A percentile compares a stretch with the other conserved stretches of the same genome.
Evolutionary conservation across 371 early-diverging fungal genomes (phyloP).

Genomic region (Choanephora cucurbitarum): DNA sequence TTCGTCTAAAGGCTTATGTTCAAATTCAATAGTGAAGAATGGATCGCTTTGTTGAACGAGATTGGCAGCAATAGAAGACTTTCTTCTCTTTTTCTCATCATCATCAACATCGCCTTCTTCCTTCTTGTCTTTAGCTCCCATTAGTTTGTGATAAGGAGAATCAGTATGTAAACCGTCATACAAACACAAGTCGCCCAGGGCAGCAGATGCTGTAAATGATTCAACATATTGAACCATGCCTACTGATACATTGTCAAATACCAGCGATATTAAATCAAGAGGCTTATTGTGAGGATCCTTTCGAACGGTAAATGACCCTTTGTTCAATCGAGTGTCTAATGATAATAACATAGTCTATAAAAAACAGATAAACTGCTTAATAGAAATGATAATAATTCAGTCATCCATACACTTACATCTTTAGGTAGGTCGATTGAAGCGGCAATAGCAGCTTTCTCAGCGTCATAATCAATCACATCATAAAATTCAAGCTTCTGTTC

Average conservation of each 20-base stretch:
- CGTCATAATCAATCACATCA: conserved; percentile 95
- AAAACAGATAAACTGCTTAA: neutral
- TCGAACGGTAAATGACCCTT: conserved; percentile 85
- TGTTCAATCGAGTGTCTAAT: conserved; percentile 71
- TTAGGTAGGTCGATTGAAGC: conserved; percentile 75
- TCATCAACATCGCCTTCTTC: conserved; percentile 9
- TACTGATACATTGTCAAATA: conserved; percentile 66
- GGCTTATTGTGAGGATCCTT: conserved; percentile 64
- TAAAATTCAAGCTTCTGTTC: conserved; percentile 86
- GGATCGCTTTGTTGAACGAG: conserved; percentile 48
- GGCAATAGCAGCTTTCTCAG: conserved; percentile 64
- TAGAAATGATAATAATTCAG: too few relatives aligned
- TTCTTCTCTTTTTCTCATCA: conserved; percentile 9
- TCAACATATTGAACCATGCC: conserved; percentile 64
- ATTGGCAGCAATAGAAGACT: conserved; percentile 25
- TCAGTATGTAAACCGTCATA: conserved; percentile 78
- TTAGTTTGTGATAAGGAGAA: conserved; percentile 80
- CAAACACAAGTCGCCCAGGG: conserved; percentile 78
- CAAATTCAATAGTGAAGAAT: conserved; percentile 85
- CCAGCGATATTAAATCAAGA: conserved; percentile 61
- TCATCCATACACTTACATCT: conserved; percentile 55
- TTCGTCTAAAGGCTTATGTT: conserved; percentile 85
- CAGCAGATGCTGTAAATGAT: conserved; percentile 70
- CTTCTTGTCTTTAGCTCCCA: conserved; percentile 76
- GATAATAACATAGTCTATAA: conserved; percentile 63